phyloP scores from a whole-genome alignment of 73 alveolate genomes.

The Paraurostyla sp. region DNA sequence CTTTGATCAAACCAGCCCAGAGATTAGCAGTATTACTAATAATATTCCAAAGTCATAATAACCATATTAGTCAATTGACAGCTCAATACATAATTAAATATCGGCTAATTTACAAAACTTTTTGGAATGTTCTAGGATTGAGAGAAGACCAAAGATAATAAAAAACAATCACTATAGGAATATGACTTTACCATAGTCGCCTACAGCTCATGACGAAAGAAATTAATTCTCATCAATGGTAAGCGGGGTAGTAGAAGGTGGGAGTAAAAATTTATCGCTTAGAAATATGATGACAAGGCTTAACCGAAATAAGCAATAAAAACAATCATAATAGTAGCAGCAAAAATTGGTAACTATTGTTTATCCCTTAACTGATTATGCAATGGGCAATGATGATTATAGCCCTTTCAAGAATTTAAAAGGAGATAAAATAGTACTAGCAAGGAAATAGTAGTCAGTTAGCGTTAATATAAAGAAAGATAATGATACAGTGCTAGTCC shows the following conservation, averaged over 20 bases:
- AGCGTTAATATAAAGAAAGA: neutral
- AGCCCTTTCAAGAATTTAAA: neutral
- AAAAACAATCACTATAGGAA: neutral
- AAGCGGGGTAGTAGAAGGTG: too few relatives aligned
- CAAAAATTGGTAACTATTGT: neutral
- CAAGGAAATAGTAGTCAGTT: neutral
- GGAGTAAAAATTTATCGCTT: too few relatives aligned
- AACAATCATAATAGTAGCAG: neutral
- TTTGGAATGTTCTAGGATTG: neutral
- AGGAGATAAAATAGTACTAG: slow-evolving; percentile 15
- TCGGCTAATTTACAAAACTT: neutral
- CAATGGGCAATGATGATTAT: slow-evolving; percentile 13
- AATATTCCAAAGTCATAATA: too few relatives aligned
- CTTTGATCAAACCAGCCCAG: neutral
- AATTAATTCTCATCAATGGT: too few relatives aligned
- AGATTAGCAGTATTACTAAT: too few relatives aligned
- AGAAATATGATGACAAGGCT: neutral
- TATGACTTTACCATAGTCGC: neutral
- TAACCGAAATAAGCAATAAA: neutral
- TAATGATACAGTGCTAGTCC: too few relatives aligned
- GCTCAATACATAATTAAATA: neutral
- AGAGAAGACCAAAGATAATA: neutral
- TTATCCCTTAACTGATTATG: slow-evolving; percentile 32
- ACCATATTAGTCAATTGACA: too few relatives aligned
- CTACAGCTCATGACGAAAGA: too few relatives aligned